phyloP scores from a whole-genome alignment of 2,329 filamentous ascomycete genomes.

The Fusarium sp. region DNA sequence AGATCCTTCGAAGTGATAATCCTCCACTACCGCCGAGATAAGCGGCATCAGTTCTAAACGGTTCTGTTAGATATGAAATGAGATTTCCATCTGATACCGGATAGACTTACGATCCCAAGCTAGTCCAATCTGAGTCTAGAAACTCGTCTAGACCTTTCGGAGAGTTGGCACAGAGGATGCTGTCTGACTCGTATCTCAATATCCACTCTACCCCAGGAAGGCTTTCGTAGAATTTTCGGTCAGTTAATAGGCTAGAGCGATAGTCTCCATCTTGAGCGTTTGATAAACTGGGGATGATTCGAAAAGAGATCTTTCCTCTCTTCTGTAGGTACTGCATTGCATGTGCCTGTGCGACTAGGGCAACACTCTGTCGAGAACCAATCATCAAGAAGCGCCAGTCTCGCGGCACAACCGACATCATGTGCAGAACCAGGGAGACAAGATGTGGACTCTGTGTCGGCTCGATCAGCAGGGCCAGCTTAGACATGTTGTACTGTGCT shows the following conservation, averaged over 20 bases:
- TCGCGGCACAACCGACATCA: constrained; percentile 63
- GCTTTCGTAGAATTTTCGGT: constrained; percentile 64
- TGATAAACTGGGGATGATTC: not conserved
- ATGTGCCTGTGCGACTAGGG: constrained; percentile 48
- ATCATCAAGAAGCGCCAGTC: constrained; percentile 68
- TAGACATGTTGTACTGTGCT: constrained; percentile 58
- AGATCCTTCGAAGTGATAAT: constrained; percentile 64
- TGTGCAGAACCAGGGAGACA: constrained; percentile 62
- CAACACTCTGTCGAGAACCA: constrained; percentile 61
- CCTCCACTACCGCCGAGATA: constrained; percentile 65
- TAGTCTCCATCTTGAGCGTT: not conserved
- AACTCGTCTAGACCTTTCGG: constrained; percentile 57
- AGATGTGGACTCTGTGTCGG: constrained; percentile 60
- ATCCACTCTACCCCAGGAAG: constrained; percentile 64
- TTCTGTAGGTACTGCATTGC: not conserved
- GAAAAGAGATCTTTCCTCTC: not conserved
- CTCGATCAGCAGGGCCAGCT: constrained; percentile 65
- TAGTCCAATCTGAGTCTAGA: not conserved
- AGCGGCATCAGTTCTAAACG: constrained; percentile 44
- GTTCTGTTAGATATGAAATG: not conserved
- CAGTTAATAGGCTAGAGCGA: constrained; percentile 57
- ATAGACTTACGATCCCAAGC: not conserved
- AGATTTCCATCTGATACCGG: not conserved
- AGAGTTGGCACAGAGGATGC: constrained; percentile 67
- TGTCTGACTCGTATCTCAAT: constrained; percentile 66